Evolutionary conservation across 2,329 filamentous ascomycete species (phyloP).

Genomic region (Stenocarpella maydis): DNA sequence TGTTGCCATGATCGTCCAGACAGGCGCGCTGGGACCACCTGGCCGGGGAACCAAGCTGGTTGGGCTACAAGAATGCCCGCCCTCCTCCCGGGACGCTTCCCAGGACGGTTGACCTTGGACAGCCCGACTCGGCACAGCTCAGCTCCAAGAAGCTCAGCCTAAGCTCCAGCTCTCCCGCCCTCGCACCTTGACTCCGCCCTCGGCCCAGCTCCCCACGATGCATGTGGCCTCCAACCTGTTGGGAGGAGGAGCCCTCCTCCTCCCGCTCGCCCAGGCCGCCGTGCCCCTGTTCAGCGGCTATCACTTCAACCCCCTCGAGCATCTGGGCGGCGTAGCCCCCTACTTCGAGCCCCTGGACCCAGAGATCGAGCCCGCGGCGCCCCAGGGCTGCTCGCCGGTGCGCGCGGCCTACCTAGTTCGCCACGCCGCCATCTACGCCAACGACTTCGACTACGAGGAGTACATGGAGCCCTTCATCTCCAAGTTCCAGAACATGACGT

Average conservation of each 20-base stretch:
- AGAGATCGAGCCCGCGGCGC: conserved; percentile 51
- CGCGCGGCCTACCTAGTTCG: conserved; percentile 64
- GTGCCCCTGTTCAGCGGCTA: conserved; percentile 53
- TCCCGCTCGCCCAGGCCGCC: conserved; percentile 17
- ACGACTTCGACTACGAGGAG: conserved; percentile 65
- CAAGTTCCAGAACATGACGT: conserved; percentile 66
- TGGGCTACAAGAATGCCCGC: conserved; percentile 10
- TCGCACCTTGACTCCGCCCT: neutral
- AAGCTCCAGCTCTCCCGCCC: neutral
- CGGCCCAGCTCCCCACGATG: neutral
- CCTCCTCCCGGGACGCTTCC: neutral
- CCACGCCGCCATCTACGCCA: conserved; percentile 68
- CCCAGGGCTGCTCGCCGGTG: conserved; percentile 58
- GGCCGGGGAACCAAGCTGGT: conserved; percentile 3
- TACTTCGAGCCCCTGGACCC: conserved; percentile 65
- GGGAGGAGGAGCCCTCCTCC: conserved; percentile 11
- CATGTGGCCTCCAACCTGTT: conserved; percentile 14
- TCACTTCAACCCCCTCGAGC: conserved; percentile 61
- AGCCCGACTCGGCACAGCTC: neutral
- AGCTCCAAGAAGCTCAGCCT: neutral
- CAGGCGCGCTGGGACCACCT: neutral
- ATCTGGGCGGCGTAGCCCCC: conserved; percentile 63
- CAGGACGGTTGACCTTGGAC: neutral
- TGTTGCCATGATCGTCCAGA: neutral
- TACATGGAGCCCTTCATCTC: conserved; percentile 64